Conservation (phyloP, 306 rosid species). For the Cucurbita ficifolia region DNA sequence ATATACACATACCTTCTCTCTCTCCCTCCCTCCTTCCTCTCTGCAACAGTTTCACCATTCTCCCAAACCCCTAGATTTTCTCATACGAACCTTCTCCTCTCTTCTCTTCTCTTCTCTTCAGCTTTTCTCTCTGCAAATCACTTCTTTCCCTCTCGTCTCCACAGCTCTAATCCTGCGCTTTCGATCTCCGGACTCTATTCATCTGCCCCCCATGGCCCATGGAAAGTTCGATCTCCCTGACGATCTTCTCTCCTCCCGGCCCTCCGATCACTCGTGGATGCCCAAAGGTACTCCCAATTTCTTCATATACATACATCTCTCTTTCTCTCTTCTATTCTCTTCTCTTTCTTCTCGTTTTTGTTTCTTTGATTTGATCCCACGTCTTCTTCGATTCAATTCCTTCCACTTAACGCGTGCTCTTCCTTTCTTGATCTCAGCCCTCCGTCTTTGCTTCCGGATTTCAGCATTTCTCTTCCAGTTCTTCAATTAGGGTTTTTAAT, state of each 20-base stretch:
- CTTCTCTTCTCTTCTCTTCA: neutral
- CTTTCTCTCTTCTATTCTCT: neutral
- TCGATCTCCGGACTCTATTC: neutral
- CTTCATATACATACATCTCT: neutral
- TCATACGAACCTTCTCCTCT: neutral
- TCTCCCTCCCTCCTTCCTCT: neutral
- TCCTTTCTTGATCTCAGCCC: constrained; percentile 18
- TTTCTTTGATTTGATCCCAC: neutral
- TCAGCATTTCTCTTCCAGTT: neutral
- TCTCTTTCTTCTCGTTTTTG: neutral
- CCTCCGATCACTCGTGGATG: constrained; percentile 35
- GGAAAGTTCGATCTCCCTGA: constrained; percentile 42
- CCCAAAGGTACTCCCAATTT: constrained; percentile 21
- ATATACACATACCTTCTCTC: constrained; percentile 1
- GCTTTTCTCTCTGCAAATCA: neutral
- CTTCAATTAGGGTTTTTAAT: constrained; percentile 9
- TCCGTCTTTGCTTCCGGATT: neutral
- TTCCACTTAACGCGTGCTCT: constrained; percentile 2
- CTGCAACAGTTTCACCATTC: constrained; percentile 7
- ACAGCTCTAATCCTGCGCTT: neutral
- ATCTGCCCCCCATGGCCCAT: constrained; percentile 26
- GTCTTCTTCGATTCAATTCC: constrained; percentile 3
- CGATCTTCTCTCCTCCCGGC: constrained; percentile 31
- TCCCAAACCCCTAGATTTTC: constrained; percentile 33
- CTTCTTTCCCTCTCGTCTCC: neutral